phyloP scores from a whole-genome alignment of 331 rosid species.

The Cucumis variabilis region DNA sequence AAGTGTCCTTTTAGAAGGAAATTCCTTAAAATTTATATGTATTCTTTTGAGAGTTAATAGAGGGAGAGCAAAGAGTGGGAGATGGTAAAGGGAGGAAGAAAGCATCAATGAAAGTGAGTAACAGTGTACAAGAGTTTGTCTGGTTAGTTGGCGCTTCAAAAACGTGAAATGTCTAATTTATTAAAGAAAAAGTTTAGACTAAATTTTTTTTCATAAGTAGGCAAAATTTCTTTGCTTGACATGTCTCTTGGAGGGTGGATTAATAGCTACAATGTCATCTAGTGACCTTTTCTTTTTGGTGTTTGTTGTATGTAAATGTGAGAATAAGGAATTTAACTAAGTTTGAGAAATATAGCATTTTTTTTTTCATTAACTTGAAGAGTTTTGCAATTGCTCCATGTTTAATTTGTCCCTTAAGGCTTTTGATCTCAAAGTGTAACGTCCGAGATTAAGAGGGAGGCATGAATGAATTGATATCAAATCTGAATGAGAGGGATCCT shows the following conservation, averaged over 20 bases:
- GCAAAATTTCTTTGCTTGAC: not conserved
- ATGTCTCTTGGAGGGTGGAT: not conserved
- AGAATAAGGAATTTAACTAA: not conserved
- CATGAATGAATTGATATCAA: too few species aligned
- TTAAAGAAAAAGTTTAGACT: not conserved
- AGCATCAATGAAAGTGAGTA: not conserved
- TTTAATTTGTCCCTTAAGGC: not conserved
- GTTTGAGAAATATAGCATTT: not conserved
- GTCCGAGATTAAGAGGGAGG: too few species aligned
- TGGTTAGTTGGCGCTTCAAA: not conserved
- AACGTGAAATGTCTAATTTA: not conserved
- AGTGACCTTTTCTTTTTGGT: not conserved
- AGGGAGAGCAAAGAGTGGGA: not conserved
- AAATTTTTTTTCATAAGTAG: not conserved
- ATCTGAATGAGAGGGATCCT: too few species aligned
- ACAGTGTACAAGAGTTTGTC: not conserved
- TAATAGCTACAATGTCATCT: not conserved
- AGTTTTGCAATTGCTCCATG: not conserved
- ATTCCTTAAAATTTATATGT: not conserved
- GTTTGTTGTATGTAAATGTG: not conserved
- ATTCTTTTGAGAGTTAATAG: not conserved
- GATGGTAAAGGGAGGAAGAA: not conserved
- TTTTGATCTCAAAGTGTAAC: constrained; percentile 5
- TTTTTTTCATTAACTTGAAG: not conserved
- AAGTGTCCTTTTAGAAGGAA: not conserved